Evolutionary conservation across 352 stramenopile species (phyloP).

Genomic region (Globisporangium parvum): DNA sequence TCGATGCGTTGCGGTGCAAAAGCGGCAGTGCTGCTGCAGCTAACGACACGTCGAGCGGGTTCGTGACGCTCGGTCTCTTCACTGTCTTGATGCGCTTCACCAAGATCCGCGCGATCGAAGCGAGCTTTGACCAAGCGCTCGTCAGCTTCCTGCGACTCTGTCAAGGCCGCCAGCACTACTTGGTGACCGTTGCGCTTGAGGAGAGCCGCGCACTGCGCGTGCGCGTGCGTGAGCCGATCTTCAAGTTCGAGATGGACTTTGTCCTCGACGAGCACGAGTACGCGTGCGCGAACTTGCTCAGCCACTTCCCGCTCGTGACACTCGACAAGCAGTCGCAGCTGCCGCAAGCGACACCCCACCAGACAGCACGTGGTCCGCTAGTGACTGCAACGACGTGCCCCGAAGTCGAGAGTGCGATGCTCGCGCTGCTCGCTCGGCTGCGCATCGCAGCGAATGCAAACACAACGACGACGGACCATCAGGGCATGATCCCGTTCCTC

Average conservation of each 20-base stretch:
- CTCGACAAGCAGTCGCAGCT: slow-evolving; percentile 3
- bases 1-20: slow-evolving; percentile 41
- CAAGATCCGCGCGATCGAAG: slow-evolving; percentile 46
- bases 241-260: slow-evolving; percentile 57
- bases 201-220: slow-evolving; percentile 25
- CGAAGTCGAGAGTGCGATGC: slow-evolving; percentile 26
- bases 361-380: too few species aligned
- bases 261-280: slow-evolving; percentile 44
- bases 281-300: slow-evolving; percentile 22
- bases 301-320: slow-evolving; percentile 7
- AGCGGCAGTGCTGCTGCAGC: slow-evolving; percentile 4
- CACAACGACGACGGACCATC: slow-evolving; percentile 15
- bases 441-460: slow-evolving; percentile 11
- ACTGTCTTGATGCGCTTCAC: slow-evolving; percentile 32
- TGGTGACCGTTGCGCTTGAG: slow-evolving; percentile 36
- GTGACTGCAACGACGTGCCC: slow-evolving; percentile 35
- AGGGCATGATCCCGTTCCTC: slow-evolving; percentile 29
- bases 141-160: slow-evolving; percentile 28
- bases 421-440: slow-evolving; percentile 20
- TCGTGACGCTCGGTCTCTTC: slow-evolving; percentile 41
- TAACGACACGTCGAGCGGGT: slow-evolving; percentile 11
- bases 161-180: slow-evolving; percentile 35
- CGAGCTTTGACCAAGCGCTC: slow-evolving; percentile 39
- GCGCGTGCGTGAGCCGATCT: slow-evolving; percentile 40
- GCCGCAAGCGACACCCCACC: too few species aligned